phyloP scores from a whole-genome alignment of 495 filamentous ascomycete genomes.

The Saxophila tyrrhenica region DNA sequence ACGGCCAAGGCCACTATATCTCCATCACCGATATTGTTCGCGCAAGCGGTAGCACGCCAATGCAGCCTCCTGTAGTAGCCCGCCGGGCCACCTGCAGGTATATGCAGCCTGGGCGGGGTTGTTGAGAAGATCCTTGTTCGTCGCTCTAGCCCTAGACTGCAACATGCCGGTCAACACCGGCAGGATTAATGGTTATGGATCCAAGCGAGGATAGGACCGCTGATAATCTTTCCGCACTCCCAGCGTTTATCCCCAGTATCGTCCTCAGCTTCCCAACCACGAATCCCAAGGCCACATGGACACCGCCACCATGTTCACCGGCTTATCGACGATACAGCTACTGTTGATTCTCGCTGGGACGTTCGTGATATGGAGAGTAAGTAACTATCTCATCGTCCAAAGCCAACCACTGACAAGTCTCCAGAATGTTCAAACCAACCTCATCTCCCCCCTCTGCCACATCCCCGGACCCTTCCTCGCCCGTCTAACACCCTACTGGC shows the following conservation, averaged over 20 bases:
- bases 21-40: not conserved
- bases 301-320: not conserved
- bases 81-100: no score
- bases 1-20: not conserved
- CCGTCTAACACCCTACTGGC: constrained; percentile 34
- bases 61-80: no score
- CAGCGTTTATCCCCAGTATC: no score
- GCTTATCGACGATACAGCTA: not conserved
- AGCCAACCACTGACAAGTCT: constrained; percentile 18
- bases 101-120: no score
- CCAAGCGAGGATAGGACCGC: no score
- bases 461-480: constrained; percentile 38
- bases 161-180: not conserved
- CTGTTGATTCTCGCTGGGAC: not conserved
- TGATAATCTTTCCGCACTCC: no score
- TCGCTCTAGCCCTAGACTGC: not conserved
- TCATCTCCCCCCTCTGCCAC: constrained; percentile 22
- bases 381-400: not conserved
- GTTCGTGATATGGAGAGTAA: not conserved
- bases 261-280: no score
- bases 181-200: no score
- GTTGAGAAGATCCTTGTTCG: no score
- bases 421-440: constrained; percentile 23
- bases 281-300: no score
- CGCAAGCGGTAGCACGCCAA: no score